Base-by-base conservation (phyloP, 2,329 filamentous ascomycete species). In the Fusarium lyarnte region DNA sequence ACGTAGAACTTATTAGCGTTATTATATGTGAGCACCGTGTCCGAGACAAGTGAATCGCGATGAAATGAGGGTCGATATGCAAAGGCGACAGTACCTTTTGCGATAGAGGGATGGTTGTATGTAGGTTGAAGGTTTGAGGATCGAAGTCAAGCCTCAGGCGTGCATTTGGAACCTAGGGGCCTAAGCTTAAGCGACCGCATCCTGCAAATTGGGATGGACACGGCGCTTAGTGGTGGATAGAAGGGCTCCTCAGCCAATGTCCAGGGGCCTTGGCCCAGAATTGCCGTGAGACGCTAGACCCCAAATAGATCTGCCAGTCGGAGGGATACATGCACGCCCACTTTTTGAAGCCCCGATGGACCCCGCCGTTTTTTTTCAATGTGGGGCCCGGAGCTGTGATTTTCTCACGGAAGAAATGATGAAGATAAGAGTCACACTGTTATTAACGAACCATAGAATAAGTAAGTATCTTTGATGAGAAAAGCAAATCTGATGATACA, bases 221-320 rank as follows among this genome's bases (percentile, higher is more conserved):
- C 67, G 57, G 71, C 59, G 71, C 67, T 74, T 73, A 73, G 66
- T 62, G 41, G 51, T 60, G 36, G 63, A 67, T 25, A 19, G 54
- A 41, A 58, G 36, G 38, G 47, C 53, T 45, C 39, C 31, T 49
- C 25, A 66, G 55, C 39, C 27, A 69, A 58, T 33, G 39, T 47
- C 62, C 41, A 38, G 61, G 63, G 62, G 60, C 27, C 43, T 58
- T 58, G 38, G 35, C 41, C 42, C 47, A 68, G 46, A 66, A 65
- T 74, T 70, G 74, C 74, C 69, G 69, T 55, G 35, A 49, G 33
- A 35, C 62, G 60, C 74, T 77, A 77, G 57, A 49, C 74, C 75
- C 17, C 43, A 38, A 57, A 46, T 35, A 25, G n/a, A 35, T 17
- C n/a, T 67, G 33, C 17, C 55, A 57, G 36, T 35, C 38, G 61